Percentiles rank a stretch among this genome's conserved stretches.
These are phyloP conservation scores for Termitomyces sp. DNA, from an alignment of 768 basidiomycete species.

Conservation along the genomic window DNA sequence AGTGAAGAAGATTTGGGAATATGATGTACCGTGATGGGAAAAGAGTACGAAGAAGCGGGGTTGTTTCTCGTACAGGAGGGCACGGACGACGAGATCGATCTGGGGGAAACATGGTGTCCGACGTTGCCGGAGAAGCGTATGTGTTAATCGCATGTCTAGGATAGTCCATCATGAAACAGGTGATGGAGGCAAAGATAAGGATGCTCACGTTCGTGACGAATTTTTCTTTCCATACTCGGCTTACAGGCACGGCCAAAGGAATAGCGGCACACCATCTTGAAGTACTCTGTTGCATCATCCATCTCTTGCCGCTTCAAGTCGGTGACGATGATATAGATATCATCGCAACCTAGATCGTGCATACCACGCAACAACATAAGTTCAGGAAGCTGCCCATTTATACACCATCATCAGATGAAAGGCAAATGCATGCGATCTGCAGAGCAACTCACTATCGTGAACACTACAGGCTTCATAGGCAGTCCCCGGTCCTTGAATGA, in stretches of 20 bases:
- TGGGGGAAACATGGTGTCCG: constrained; percentile 81
- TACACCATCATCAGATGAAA: constrained; percentile 6
- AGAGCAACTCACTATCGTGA: constrained; percentile 58
- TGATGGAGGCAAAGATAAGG: neutral
- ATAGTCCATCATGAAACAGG: neutral
- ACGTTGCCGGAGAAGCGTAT: constrained; percentile 60
- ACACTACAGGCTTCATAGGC: constrained; percentile 76
- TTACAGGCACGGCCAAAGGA: constrained; percentile 60
- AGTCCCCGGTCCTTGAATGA: constrained; percentile 69
- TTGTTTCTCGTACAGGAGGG: constrained; percentile 69
- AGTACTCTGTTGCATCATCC: constrained; percentile 77
- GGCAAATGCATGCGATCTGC: constrained; percentile 1
- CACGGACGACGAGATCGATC: constrained; percentile 73
- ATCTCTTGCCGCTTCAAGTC: constrained; percentile 76
- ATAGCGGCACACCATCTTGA: constrained; percentile 65
- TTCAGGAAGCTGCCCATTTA: constrained; percentile 54
- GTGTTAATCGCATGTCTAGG: constrained; percentile 61
- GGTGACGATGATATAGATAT: constrained; percentile 74
- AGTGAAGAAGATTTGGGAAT: constrained; percentile 79
- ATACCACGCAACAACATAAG: constrained; percentile 76
- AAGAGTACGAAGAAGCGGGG: constrained; percentile 76
- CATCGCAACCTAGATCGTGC: constrained; percentile 77
- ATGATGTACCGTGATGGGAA: constrained; percentile 76
- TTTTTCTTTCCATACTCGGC: constrained; percentile 59
- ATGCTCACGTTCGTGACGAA: constrained; percentile 65